phyloP scores from a whole-genome alignment of 768 basidiomycete genomes.

The Amanita muscaria region DNA sequence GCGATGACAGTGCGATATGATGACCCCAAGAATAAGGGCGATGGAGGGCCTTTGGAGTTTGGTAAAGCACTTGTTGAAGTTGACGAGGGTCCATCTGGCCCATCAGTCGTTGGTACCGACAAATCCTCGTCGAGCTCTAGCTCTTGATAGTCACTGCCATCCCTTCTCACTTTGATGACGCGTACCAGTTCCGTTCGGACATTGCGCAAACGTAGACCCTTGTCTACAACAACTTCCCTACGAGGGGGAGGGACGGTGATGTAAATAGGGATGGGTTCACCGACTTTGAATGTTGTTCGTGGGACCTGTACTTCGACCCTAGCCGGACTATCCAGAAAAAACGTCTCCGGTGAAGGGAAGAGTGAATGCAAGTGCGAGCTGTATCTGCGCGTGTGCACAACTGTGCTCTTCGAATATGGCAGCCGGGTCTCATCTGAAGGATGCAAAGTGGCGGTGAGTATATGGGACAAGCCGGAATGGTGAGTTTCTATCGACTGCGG shows the following conservation, averaged over 20 bases:
- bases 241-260: conserved; percentile 72
- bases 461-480: conserved; percentile 64
- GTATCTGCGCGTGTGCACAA: conserved; percentile 69
- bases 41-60: conserved; percentile 28
- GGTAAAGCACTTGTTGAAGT: conserved; percentile 16
- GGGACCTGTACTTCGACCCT: conserved; percentile 64
- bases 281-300: conserved; percentile 58
- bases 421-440: conserved; percentile 31
- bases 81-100: conserved; percentile 9
- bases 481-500: conserved; percentile 78
- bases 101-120: conserved; percentile 13
- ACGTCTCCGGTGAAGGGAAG: conserved; percentile 51
- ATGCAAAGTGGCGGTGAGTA: conserved; percentile 59
- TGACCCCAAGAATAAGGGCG: conserved; percentile 31
- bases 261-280: conserved; percentile 73
- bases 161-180: conserved; percentile 45
- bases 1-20: conserved; percentile 54
- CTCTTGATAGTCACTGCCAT: conserved; percentile 32
- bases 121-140: conserved; percentile 23
- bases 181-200: conserved; percentile 74
- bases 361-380: conserved; percentile 52
- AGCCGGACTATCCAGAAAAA: conserved; percentile 52
- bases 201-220: conserved; percentile 70
- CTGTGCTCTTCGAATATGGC: conserved; percentile 44
- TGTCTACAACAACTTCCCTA: conserved; percentile 55